Conservation (phyloP, 2,329 filamentous ascomycete species). For the Pezizomycotina sp. region DNA sequence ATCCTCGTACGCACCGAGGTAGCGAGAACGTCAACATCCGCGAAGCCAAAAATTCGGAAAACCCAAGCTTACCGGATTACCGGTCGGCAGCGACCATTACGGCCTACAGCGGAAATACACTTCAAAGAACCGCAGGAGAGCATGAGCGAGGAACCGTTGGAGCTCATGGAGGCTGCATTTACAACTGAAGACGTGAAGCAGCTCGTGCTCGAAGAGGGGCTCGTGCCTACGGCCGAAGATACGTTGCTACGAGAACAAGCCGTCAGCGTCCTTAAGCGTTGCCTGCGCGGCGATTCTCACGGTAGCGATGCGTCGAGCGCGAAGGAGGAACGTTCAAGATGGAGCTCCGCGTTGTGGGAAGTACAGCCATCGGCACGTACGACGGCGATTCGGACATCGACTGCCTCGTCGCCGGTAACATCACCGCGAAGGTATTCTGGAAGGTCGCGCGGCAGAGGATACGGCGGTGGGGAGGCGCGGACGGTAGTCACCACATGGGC, state of each 20-base stretch:
- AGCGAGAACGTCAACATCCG: constrained; percentile 15
- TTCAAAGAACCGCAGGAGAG: constrained; percentile 30
- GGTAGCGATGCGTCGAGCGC: constrained; percentile 13
- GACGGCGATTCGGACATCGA: constrained; percentile 46
- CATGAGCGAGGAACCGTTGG: constrained; percentile 19
- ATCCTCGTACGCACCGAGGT: constrained; percentile 38
- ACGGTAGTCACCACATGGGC: constrained; percentile 24
- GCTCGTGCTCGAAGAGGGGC: constrained; percentile 29
- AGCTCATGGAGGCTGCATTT: constrained; percentile 13
- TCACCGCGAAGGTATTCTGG: constrained; percentile 46
- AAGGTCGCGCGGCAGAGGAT: constrained; percentile 41
- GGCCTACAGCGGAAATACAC: constrained; percentile 31
- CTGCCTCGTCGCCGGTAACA: constrained; percentile 46
- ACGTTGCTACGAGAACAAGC: constrained; percentile 31
- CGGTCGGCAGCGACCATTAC: constrained; percentile 40
- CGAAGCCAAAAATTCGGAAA: constrained; percentile 4
- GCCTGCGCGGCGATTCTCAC: constrained; percentile 29
- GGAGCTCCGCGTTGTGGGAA: constrained; percentile 46
- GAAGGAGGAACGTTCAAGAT: constrained; percentile 30
- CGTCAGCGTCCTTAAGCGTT: constrained; percentile 33
- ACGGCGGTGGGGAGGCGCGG: constrained; percentile 30
- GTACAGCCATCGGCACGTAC: constrained; percentile 48
- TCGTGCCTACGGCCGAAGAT: constrained; percentile 37
- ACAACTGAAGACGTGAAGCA: constrained; percentile 29
- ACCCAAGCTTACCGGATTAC: constrained; percentile 2